A percentile compares a stretch with the other conserved stretches of the same genome.
Evolutionary conservation across 352 stramenopile genomes (phyloP).

Genomic region (Pythium aristosporum): DNA sequence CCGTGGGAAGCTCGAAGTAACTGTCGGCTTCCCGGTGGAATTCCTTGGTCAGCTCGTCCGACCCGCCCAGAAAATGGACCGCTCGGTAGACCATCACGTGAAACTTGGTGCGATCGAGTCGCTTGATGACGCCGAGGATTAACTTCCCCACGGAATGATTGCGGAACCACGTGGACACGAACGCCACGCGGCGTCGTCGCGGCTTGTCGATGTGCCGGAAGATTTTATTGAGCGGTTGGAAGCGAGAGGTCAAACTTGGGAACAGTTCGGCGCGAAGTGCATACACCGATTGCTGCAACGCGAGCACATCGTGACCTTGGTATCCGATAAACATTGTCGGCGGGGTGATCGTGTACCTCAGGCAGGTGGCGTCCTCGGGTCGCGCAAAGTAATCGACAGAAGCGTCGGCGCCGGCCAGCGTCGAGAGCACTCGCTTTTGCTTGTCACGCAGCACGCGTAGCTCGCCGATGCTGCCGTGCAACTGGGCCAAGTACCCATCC

Average conservation of each 20-base stretch:
- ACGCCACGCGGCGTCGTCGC: slow-evolving; percentile 32
- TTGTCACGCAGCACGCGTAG: slow-evolving; percentile 16
- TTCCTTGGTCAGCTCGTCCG: slow-evolving; percentile 43
- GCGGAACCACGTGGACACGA: slow-evolving; percentile 70
- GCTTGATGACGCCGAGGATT: slow-evolving; percentile 49
- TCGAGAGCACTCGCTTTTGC: slow-evolving; percentile 24
- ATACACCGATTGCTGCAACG: slow-evolving; percentile 34
- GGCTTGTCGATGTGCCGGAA: slow-evolving; percentile 17
- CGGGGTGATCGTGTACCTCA: slow-evolving; percentile 63
- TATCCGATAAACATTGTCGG: slow-evolving; percentile 70
- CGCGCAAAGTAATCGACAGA: slow-evolving; percentile 13
- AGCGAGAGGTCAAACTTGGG: slow-evolving; percentile 30
- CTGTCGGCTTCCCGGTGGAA: slow-evolving; percentile 46
- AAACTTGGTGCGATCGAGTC: slow-evolving; percentile 50
- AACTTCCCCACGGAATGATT: slow-evolving; percentile 67
- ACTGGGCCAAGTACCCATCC: slow-evolving; percentile 9
- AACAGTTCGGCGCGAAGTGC: slow-evolving; percentile 33
- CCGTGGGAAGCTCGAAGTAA: slow-evolving; percentile 42
- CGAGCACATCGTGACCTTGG: slow-evolving; percentile 31
- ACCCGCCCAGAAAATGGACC: slow-evolving; percentile 45
- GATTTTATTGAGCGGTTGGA: slow-evolving; percentile 21
- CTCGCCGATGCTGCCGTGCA: slow-evolving; percentile 12
- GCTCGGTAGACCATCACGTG: slow-evolving; percentile 53
- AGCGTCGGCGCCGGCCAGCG: slow-evolving; percentile 3
- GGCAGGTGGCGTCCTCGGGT: slow-evolving; percentile 38